Percentiles rank a stretch among this genome's conserved stretches.
Evolutionary conservation across 371 early-diverging fungal genomes (phyloP).

Genomic region (Rhizopus delemar): DNA sequence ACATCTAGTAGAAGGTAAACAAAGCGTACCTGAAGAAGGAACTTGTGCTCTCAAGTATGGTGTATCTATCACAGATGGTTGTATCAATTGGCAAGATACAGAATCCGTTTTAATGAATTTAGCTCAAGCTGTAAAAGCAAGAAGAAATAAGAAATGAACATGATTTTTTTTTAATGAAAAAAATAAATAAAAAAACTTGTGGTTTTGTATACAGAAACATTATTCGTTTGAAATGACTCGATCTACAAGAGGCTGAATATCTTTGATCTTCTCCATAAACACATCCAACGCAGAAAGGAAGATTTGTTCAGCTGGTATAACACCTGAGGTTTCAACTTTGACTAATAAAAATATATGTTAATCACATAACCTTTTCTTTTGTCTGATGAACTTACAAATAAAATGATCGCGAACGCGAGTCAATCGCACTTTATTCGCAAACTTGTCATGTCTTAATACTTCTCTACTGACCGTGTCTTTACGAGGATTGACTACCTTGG

Average conservation of each 20-base stretch:
- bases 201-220: background rate
- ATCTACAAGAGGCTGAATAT: constrained; percentile 52
- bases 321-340: constrained; percentile 88
- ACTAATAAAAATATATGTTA: constrained; percentile 48
- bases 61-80: constrained; percentile 82
- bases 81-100: constrained; percentile 78
- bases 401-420: constrained; percentile 94
- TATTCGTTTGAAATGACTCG: constrained; percentile 24
- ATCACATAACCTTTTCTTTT: background rate
- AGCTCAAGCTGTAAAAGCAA: constrained; percentile 64
- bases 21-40: constrained; percentile 73
- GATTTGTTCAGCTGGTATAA: constrained; percentile 75
- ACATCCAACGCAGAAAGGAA: constrained; percentile 77
- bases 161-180: constrained; percentile 5
- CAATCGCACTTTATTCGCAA: constrained; percentile 88
- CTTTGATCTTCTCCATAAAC: constrained; percentile 78
- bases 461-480: constrained; percentile 96
- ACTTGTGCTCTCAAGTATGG: constrained; percentile 72
- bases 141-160: constrained; percentile 19
- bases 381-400: constrained; percentile 74
- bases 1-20: constrained; percentile 82
- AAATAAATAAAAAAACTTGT: constrained; percentile 12
- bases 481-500: constrained; percentile 89
- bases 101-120: constrained; percentile 66
- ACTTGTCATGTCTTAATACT: constrained; percentile 92